Evolutionary conservation across 495 filamentous ascomycete species (phyloP).

Genomic region (Aspergillus saccharolyticus): DNA sequence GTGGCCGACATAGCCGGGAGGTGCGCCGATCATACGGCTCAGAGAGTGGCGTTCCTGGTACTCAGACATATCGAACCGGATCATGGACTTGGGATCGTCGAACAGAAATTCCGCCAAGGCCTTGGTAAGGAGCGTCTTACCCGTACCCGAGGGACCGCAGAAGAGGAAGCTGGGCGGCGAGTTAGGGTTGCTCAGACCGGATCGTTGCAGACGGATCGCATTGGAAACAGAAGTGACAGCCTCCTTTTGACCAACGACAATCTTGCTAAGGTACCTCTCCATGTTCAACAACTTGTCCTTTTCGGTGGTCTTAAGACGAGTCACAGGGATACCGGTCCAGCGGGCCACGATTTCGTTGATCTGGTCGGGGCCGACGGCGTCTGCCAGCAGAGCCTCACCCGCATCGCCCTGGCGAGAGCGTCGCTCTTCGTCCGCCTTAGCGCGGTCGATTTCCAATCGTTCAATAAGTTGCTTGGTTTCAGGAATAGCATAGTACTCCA

Average conservation of each 20-base stretch:
- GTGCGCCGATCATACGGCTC: conserved; percentile 95
- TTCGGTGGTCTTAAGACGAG: conserved; percentile 85
- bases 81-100: conserved; percentile 96
- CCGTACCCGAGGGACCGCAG: conserved; percentile 95
- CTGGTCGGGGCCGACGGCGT: conserved; percentile 92
- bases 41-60: conserved; percentile 97
- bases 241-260: conserved; percentile 91
- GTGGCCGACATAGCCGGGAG: conserved; percentile 94
- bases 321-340: conserved; percentile 97
- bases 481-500: conserved; percentile 95
- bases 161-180: conserved; percentile 97
- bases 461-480: conserved; percentile 78
- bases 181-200: conserved; percentile 89
- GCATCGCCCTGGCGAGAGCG: conserved; percentile 50
- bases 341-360: conserved; percentile 97
- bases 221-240: conserved; percentile 93
- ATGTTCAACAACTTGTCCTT: conserved; percentile 95
- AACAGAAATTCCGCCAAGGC: conserved; percentile 96
- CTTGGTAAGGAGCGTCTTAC: conserved; percentile 95
- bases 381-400: conserved; percentile 69
- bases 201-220: conserved; percentile 89
- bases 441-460: conserved; percentile 74
- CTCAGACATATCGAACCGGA: conserved; percentile 99
- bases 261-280: conserved; percentile 76
- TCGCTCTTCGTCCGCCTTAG: conserved; percentile 67